Base-by-base conservation (phyloP, 306 rosid genomes). In the Malus asiatica region DNA sequence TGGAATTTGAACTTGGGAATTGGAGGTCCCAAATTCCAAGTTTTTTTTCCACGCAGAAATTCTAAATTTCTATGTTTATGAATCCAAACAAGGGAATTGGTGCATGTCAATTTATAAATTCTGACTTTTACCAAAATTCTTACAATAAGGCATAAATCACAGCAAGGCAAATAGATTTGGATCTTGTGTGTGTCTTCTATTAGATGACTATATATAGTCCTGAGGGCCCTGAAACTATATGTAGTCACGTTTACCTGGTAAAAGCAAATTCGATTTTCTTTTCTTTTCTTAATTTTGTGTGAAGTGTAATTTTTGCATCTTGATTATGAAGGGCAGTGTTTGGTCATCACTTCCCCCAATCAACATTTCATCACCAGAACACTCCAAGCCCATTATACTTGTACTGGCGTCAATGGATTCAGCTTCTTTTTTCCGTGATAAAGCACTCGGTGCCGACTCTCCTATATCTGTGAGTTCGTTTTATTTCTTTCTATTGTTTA, bases 301-400 rank as follows among this genome's bases (percentile, higher is more conserved):
- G 27, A 63, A 76, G 69, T 71, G 79, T 83, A 77, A 82, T 77
- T 76, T 76, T 25, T 76, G n/a, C 59, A 63, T 86, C 62, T 72
- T 79, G 73, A 73, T 81, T 79, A 74, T 87, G 89, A 84, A 93
- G 89, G 91, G 89, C 97, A 93, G 98, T 91, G 98, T 93, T 81
- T 93, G 97, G 98, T 91, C 97, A 22, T 86, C 98, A 19, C 96
- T 91, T 85, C 98, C 93, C 18, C 96, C 97, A 64, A 87, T 90
- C 82, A 90, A 90, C 70, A 78, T 48, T 74, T 86, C 93, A 33
- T 83, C 96, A 53, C 68, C 63, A 13, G 77, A 86, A 38, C 87
- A 86, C 67, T 63, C 91, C 59, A 93, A 90, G 87, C 87, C 96
- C 44, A 73, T 93, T 71, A 82, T 93, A 79, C 71, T 93, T 80